Evolutionary conservation across 2,329 filamentous ascomycete species (phyloP).

Genomic region (Rhynchosporium graminicola): DNA sequence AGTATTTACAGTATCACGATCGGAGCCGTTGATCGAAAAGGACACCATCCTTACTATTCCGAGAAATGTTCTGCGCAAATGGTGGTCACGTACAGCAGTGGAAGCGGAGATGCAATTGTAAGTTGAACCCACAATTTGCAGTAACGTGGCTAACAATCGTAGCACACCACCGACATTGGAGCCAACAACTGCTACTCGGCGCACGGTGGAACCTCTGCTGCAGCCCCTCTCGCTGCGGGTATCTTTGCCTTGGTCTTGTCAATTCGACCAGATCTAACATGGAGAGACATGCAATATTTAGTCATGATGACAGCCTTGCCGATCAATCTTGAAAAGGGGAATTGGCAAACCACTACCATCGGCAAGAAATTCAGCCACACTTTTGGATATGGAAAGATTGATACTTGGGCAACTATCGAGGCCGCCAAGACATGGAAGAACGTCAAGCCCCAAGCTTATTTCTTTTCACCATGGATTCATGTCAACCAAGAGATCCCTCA

Average conservation of each 20-base stretch:
- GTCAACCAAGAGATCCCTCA: constrained; percentile 85
- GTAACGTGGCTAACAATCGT: constrained; percentile 28
- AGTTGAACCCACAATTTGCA: constrained; percentile 36
- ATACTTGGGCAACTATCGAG: constrained; percentile 82
- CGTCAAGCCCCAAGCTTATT: constrained; percentile 96
- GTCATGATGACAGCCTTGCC: constrained; percentile 82
- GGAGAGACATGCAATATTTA: constrained; percentile 94
- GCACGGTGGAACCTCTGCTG: constrained; percentile 96
- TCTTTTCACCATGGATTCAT: constrained; percentile 88
- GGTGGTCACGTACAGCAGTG: constrained; percentile 95
- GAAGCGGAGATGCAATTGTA: constrained; percentile 79
- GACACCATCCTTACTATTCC: constrained; percentile 91
- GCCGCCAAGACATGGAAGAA: constrained; percentile 80
- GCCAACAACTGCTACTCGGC: constrained; percentile 72
- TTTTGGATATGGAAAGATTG: constrained; percentile 94
- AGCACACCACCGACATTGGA: constrained; percentile 94
- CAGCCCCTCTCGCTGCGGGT: constrained; percentile 88
- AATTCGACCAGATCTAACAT: constrained; percentile 81
- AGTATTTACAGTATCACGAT: constrained; percentile 99
- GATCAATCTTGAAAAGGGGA: constrained; percentile 69
- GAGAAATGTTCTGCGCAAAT: constrained; percentile 94
- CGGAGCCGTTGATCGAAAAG: constrained; percentile 84
- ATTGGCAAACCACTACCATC: constrained; percentile 80
- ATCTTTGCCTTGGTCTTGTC: constrained; percentile 87
- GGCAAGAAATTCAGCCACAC: constrained; percentile 91